Base-by-base conservation (phyloP, 192 early-diverging fungal genomes). In the Backusella sp. region DNA sequence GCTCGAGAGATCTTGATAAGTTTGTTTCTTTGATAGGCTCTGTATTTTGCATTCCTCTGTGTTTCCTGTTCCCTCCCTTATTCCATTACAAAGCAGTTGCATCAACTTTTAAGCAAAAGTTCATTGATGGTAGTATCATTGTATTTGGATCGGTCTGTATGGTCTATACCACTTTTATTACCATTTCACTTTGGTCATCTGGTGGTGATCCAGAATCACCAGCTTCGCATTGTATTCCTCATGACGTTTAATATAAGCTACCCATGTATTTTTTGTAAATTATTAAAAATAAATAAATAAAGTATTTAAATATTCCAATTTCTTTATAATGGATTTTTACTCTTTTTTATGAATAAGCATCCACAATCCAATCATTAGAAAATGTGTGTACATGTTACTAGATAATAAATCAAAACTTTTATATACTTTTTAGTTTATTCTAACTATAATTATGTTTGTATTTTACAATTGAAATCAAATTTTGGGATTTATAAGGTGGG, bases 141-240 rank as follows among this genome's bases (percentile, higher is more conserved):
- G 82, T 85, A 0, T 90, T 96, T 86, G 94, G 93, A 30, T 67
- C 88, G 7, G 56, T 91, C 44, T 90, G 91, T 14, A 89, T 93
- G 78, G 46, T 94, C 7, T 97, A 96, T 79, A 94, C 94, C 21
- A 97, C 96, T 2, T 90, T 79, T 68, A 90, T 92, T 68, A 94
- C 93, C 23, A 77, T 97, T 19, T 82, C 85, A 72, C 82, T 90
- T 70, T 90, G 91, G 91, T 79, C 79, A 21, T n/a, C 66, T n/a
- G 74, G 66, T 15, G 73, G 73, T 34, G 68, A 65, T 19, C 41
- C 39, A 21, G 68, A 36, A 4, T 15, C 68, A 3, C 78, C 79
- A 0, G 52, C 66, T 23, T 14, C 65, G 6, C 53, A 74, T 73
- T 81, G 77, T 42, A 62, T 59, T 53, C 73, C 78, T 37, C 67